These are phyloP conservation scores for Zygoascus biomembranicola DNA, from an alignment of 805 yeast genomes.

Conservation along the genomic window DNA sequence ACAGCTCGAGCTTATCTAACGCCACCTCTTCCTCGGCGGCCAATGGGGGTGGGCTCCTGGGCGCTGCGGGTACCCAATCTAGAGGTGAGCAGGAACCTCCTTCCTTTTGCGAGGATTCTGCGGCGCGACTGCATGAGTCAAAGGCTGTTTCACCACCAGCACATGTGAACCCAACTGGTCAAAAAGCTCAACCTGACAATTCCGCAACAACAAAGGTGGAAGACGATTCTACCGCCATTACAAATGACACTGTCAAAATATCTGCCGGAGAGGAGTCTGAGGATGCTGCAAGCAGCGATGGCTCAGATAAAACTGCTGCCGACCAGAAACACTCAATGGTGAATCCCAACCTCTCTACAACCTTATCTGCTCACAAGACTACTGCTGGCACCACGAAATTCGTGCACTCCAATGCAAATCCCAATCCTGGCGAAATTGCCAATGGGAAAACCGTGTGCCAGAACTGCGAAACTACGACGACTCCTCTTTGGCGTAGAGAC, in stretches of 20 bases:
- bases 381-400: no score
- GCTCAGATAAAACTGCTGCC: no score
- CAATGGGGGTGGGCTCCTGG: not conserved
- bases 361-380: no score
- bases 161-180: not conserved
- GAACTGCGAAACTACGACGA: slow-evolving; percentile 86
- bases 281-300: no score
- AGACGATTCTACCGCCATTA: no score
- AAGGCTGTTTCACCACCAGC: not conserved
- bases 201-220: no score
- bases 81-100: not conserved
- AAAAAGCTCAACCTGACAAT: not conserved
- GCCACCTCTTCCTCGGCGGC: not conserved
- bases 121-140: not conserved
- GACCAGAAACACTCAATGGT: no score
- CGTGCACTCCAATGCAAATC: not conserved
- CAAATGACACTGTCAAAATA: no score
- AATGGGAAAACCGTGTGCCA: slow-evolving; percentile 42
- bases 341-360: no score
- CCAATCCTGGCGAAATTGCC: not conserved
- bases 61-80: not conserved
- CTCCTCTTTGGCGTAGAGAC: slow-evolving; percentile 93
- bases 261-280: no score
- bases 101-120: not conserved
- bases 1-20: not conserved